Evolutionary conservation across 1,284 basidiomycete species (phyloP), one percentile per base, ranked within the genome.

Genomic region (Sutorius eximius): DNA sequence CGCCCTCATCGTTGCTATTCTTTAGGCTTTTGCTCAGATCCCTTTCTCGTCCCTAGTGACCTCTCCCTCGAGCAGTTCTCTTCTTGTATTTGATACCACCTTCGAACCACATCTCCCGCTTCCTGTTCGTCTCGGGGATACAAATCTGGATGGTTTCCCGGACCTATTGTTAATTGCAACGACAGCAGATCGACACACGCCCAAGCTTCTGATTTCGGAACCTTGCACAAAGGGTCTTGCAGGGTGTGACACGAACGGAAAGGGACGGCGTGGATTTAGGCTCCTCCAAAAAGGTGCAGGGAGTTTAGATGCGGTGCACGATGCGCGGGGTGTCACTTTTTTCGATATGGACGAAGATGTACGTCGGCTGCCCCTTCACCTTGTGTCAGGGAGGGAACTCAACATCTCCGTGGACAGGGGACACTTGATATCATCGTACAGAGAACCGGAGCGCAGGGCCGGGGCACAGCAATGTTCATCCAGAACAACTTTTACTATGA

Each of bases 401-500:
- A 20, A 64, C 15, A 4, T 27, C 16, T 10, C 4, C 10, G 16
- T 44, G 13, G 50, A 49, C 63, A 96, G 92, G 95, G 96, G 0
- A 92, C 94, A 2, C 77, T 99, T 22, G 97, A 99, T 71, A 83
- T 99, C 38, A 76, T 98, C 71, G 80, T 99, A 0, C 95, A 98
- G 67, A 78, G 95, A 37, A 86, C 86, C 0, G 92, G 91, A 1
- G 73, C 77, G 12, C 83, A 86, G 53, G 79, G 80, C 3, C 71
- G 76, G 49, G 86, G 87, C 5, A 82, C 80, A 33, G 75, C 95
- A 15, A 73, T 86, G 2, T 98, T 99, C 64, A 78, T 99, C 40
- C 94, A 97, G 73, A 99, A 99, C 71, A 98, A 98, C 73, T 94
- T 95, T 67, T 99, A 97, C 69, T 95, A 95, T 68, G 97, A 99